Evolutionary conservation across 352 stramenopile genomes (phyloP).

Genomic region (Phytophthora ohioensis): DNA sequence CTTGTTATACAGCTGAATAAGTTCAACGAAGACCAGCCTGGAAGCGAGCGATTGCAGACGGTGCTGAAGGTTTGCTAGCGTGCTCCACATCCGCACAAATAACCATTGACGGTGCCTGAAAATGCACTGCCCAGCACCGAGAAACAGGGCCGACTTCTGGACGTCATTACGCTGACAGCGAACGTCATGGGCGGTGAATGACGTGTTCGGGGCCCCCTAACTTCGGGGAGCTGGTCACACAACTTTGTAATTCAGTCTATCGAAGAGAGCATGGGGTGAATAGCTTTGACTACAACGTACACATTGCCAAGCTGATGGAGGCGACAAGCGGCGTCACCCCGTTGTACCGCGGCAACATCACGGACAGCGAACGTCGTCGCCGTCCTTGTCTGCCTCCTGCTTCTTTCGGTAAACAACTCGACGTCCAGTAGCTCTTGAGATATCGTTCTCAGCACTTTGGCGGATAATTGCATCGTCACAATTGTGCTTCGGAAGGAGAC

Average conservation of each 20-base stretch:
- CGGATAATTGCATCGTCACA: background rate
- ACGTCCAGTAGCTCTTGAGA: too few relatives aligned
- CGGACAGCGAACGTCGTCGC: constrained; percentile 52
- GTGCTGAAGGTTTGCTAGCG: too few relatives aligned
- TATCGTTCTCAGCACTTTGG: too few relatives aligned
- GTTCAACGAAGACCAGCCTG: too few relatives aligned
- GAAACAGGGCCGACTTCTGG: constrained; percentile 80
- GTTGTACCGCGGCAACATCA: constrained; percentile 71
- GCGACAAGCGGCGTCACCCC: constrained; percentile 74
- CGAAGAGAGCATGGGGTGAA: constrained; percentile 44
- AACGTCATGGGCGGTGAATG: constrained; percentile 83
- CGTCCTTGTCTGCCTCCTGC: too few relatives aligned
- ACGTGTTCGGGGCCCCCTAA: constrained; percentile 82
- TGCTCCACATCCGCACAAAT: background rate
- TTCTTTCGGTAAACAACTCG: too few relatives aligned
- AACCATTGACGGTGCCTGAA: background rate
- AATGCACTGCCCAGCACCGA: constrained; percentile 24
- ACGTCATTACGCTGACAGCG: constrained; percentile 84
- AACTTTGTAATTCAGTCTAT: constrained; percentile 91
- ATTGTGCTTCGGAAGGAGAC: too few relatives aligned
- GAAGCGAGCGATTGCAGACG: too few relatives aligned
- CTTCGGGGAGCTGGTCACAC: constrained; percentile 91
- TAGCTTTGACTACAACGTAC: constrained; percentile 93
- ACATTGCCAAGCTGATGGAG: constrained; percentile 94
- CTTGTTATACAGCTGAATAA: too few relatives aligned